phyloP scores from a whole-genome alignment of 1,139 yeast species.

The Pichia sp. region DNA sequence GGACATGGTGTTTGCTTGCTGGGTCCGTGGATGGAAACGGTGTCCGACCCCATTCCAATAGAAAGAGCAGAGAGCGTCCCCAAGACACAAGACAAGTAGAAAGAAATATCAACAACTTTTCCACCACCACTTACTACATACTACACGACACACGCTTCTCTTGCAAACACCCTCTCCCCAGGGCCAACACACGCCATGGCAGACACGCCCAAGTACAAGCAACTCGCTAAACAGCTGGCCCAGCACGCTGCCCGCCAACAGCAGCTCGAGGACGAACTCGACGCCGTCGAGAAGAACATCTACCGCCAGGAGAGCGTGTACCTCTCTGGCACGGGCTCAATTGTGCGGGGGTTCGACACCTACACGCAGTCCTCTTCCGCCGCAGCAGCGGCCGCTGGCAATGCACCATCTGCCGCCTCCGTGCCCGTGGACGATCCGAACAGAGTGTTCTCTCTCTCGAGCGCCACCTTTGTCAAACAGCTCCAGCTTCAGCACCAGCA shows the following conservation, averaged over 20 bases:
- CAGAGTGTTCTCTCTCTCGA: constrained; percentile 9
- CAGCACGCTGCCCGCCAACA: constrained; percentile 59
- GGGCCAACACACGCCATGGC: too few relatives aligned
- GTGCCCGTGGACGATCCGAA: background rate
- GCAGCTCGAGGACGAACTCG: constrained; percentile 55
- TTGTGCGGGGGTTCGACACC: constrained; percentile 84
- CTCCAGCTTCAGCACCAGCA: background rate
- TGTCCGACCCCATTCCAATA: too few relatives aligned
- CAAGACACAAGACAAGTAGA: too few relatives aligned
- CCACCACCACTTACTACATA: too few relatives aligned
- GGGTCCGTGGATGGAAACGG: too few relatives aligned
- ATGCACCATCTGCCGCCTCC: background rate
- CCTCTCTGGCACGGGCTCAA: constrained; percentile 73
- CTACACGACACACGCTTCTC: too few relatives aligned
- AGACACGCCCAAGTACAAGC: too few relatives aligned
- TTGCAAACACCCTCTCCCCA: too few relatives aligned
- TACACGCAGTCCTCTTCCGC: background rate
- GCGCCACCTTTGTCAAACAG: constrained; percentile 8
- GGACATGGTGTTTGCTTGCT: too few relatives aligned
- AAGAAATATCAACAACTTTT: too few relatives aligned
- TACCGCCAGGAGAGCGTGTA: constrained; percentile 76
- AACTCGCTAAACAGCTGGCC: constrained; percentile 55
- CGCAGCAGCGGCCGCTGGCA: constrained; percentile 4
- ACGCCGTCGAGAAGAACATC: constrained; percentile 68
- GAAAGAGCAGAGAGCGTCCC: too few relatives aligned